phyloP scores from a whole-genome alignment of 2,329 filamentous ascomycete genomes.

The Immersiporthe knoxdaviesiana region DNA sequence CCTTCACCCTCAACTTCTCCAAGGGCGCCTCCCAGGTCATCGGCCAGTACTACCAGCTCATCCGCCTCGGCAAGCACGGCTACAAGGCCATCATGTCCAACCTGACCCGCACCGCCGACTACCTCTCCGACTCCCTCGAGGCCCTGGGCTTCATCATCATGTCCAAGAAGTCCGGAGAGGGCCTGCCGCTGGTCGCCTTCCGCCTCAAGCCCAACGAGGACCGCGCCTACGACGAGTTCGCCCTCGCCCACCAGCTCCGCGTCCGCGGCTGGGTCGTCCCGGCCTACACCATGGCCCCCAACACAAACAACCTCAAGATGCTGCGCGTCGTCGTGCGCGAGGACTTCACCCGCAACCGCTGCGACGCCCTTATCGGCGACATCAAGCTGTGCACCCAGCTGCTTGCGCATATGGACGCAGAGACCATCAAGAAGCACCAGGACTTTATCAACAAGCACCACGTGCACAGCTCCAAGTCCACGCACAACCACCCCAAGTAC shows the following conservation, averaged over 20 bases:
- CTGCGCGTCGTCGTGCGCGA: slow-evolving; percentile 90
- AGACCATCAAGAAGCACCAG: slow-evolving; percentile 70
- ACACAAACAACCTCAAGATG: slow-evolving; percentile 84
- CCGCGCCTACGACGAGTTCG: slow-evolving; percentile 72
- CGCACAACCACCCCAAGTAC: slow-evolving; percentile 56
- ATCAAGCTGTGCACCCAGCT: slow-evolving; percentile 76
- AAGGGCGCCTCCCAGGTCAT: slow-evolving; percentile 95
- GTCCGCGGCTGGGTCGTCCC: slow-evolving; percentile 91
- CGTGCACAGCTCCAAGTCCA: slow-evolving; percentile 55
- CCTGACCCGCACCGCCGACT: slow-evolving; percentile 86
- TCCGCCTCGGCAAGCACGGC: slow-evolving; percentile 88
- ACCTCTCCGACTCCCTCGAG: slow-evolving; percentile 74
- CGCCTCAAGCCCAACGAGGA: slow-evolving; percentile 68
- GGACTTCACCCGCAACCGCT: slow-evolving; percentile 83
- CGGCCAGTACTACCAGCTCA: slow-evolving; percentile 96
- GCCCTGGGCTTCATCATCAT: slow-evolving; percentile 84
- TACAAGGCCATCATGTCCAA: slow-evolving; percentile 95
- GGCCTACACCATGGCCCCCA: slow-evolving; percentile 94
- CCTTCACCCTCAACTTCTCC: slow-evolving; percentile 96
- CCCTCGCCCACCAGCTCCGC: slow-evolving; percentile 81
- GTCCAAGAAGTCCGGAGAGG: slow-evolving; percentile 75
- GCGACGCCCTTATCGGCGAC: slow-evolving; percentile 77
- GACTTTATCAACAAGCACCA: slow-evolving; percentile 65
- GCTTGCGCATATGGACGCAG: slow-evolving; percentile 74
- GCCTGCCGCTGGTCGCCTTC: slow-evolving; percentile 89